These are phyloP conservation scores for Silene coronaria DNA, from an alignment of 179 eudicot species.

Conservation along the genomic window DNA sequence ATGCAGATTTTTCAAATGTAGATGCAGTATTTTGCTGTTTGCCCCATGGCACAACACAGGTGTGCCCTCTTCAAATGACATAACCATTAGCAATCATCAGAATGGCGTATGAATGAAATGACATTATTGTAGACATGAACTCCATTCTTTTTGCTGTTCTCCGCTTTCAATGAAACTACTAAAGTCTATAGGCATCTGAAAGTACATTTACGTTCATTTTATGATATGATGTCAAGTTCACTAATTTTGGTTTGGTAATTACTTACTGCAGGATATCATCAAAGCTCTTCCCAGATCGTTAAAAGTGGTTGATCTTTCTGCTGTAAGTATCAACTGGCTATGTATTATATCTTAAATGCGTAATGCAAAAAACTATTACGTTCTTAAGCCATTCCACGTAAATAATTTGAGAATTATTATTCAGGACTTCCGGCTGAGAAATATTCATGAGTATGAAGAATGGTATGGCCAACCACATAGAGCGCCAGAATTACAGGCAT, in stretches of 20 bases:
- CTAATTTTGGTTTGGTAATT: not conserved
- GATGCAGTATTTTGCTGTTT: slow-evolving; percentile 97
- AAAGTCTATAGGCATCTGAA: not conserved
- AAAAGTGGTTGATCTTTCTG: slow-evolving; percentile 95
- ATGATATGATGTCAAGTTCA: not conserved
- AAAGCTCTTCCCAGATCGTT: slow-evolving; percentile 63
- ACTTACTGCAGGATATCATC: slow-evolving; percentile 64
- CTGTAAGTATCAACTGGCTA: slow-evolving; percentile 41
- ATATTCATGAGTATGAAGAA: slow-evolving; percentile 69
- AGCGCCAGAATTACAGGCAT: slow-evolving; percentile 77
- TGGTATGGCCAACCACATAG: slow-evolving; percentile 95
- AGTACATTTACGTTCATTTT: not conserved
- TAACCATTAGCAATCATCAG: not conserved
- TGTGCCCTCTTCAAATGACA: slow-evolving; percentile 17
- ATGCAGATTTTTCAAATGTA: slow-evolving; percentile 77
- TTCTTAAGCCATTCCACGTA: not conserved
- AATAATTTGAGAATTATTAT: slow-evolving; percentile 21
- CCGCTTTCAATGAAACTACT: not conserved
- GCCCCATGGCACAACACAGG: slow-evolving; percentile 99
- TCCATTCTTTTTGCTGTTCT: not conserved
- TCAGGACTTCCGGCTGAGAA: slow-evolving; percentile 79
- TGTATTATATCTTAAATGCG: not conserved
- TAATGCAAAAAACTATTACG: not conserved
- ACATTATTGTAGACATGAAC: not conserved
- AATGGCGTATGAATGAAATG: not conserved